Evolutionary conservation across 169 alveolate species (phyloP).

Genomic region (Babesia gibsoni): DNA sequence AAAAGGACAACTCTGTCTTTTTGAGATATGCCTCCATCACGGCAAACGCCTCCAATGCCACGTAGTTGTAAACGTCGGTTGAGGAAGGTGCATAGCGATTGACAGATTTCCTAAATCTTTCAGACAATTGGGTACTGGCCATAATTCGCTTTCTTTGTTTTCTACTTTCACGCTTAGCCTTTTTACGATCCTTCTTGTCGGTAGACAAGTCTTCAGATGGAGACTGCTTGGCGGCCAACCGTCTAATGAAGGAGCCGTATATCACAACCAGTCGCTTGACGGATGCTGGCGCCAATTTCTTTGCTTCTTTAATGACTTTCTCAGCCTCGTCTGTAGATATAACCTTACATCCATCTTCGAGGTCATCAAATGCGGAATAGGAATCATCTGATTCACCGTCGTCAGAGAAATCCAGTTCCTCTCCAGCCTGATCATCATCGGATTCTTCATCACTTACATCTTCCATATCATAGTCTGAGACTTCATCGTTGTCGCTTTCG

Average conservation of each 20-base stretch:
- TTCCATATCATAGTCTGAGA: slow-evolving; percentile 30
- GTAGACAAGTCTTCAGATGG: background rate
- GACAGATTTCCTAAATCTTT: background rate
- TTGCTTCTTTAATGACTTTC: slow-evolving; percentile 14
- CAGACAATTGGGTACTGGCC: slow-evolving; percentile 8
- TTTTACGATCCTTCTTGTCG: background rate
- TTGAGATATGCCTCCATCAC: slow-evolving; percentile 10
- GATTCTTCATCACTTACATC: slow-evolving; percentile 40
- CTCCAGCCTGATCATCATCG: slow-evolving; percentile 10
- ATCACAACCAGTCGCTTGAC: slow-evolving; percentile 13
- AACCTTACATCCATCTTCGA: slow-evolving; percentile 8
- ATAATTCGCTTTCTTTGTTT: background rate
- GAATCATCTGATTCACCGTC: slow-evolving; percentile 9
- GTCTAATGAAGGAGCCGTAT: slow-evolving; percentile 27
- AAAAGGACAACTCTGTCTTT: background rate
- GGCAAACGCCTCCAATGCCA: slow-evolving; percentile 4
- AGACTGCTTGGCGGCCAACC: background rate
- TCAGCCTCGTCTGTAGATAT: slow-evolving; percentile 18
- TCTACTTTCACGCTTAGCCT: background rate
- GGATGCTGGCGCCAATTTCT: background rate
- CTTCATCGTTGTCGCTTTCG: slow-evolving; percentile 14
- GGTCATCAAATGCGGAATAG: slow-evolving; percentile 31
- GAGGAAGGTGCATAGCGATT: slow-evolving; percentile 13
- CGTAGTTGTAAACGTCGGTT: slow-evolving; percentile 32
- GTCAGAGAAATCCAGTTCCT: slow-evolving; percentile 6